phyloP scores from a whole-genome alignment of 805 yeast genomes.

The Candida maris region DNA sequence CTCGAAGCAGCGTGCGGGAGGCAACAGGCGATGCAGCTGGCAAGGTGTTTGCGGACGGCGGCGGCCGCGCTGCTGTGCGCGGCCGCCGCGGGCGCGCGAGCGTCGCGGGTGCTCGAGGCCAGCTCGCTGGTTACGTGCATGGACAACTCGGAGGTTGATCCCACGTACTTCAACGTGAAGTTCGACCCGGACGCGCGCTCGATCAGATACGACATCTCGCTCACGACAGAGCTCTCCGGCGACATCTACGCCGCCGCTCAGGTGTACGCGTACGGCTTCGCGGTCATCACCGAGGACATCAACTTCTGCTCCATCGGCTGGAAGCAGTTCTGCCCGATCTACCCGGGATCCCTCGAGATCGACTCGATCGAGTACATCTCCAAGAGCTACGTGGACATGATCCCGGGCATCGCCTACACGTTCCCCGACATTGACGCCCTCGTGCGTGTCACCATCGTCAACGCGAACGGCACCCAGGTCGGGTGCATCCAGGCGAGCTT shows the following conservation, averaged over 20 bases:
- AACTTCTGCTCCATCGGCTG: constrained; percentile 66
- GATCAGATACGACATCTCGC: constrained; percentile 62
- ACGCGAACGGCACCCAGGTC: constrained; percentile 37
- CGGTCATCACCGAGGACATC: constrained; percentile 52
- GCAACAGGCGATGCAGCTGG: too few relatives aligned
- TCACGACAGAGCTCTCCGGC: constrained; percentile 65
- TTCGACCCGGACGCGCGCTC: constrained; percentile 72
- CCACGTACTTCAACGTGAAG: constrained; percentile 68
- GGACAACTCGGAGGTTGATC: constrained; percentile 69
- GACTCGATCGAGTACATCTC: constrained; percentile 64
- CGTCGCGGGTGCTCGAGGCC: constrained; percentile 45
- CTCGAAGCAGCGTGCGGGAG: too few relatives aligned
- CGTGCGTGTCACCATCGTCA: constrained; percentile 49
- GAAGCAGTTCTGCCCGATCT: constrained; percentile 88
- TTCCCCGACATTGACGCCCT: constrained; percentile 88
- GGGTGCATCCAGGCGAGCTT: constrained; percentile 78
- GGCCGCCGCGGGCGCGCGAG: constrained; percentile 4
- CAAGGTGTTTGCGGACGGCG: background rate
- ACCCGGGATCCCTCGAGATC: constrained; percentile 76
- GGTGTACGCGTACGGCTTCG: constrained; percentile 85
- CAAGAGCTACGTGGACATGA: constrained; percentile 42
- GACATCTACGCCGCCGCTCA: constrained; percentile 65
- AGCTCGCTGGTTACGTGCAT: constrained; percentile 83
- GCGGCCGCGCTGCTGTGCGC: constrained; percentile 1
- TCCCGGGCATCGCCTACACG: constrained; percentile 82